These are phyloP conservation scores for Ophiostoma triangulosporum DNA, from an alignment of 2,329 filamentous ascomycete genomes.

Conservation along the genomic window DNA sequence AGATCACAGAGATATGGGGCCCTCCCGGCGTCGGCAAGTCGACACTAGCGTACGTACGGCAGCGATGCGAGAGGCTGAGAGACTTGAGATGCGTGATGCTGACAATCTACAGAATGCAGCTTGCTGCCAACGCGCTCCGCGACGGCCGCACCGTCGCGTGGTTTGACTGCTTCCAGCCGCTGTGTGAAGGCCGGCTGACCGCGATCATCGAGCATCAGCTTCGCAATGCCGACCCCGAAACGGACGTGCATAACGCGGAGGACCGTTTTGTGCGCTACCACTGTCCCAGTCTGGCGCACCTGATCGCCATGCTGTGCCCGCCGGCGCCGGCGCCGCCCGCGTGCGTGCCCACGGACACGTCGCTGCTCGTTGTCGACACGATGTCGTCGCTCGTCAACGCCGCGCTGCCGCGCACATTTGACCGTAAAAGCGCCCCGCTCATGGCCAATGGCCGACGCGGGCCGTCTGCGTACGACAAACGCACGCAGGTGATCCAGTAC, in stretches of 20 bases:
- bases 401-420: conserved; percentile 51
- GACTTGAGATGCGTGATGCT: not conserved
- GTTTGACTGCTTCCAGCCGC: conserved; percentile 47
- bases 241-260: conserved; percentile 10
- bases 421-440: conserved; percentile 5
- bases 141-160: conserved; percentile 56
- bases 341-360: conserved; percentile 40
- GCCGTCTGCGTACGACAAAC: conserved; percentile 8
- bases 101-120: conserved; percentile 28
- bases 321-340: conserved; percentile 47
- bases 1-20: conserved; percentile 78
- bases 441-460: conserved; percentile 13
- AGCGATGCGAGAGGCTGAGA: not conserved
- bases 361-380: conserved; percentile 64
- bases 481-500: conserved; percentile 38
- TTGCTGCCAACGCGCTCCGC: conserved; percentile 49
- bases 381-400: conserved; percentile 64
- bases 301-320: conserved; percentile 59
- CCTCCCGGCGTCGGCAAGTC: conserved; percentile 81
- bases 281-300: conserved; percentile 51
- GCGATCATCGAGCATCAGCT: conserved; percentile 6
- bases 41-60: conserved; percentile 51
- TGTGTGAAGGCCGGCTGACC: conserved; percentile 25
- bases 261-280: conserved; percentile 33
- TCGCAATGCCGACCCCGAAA: conserved; percentile 13